These are phyloP conservation scores for Neurospora cerealis DNA, from an alignment of 495 filamentous ascomycete species.

Conservation along the genomic window DNA sequence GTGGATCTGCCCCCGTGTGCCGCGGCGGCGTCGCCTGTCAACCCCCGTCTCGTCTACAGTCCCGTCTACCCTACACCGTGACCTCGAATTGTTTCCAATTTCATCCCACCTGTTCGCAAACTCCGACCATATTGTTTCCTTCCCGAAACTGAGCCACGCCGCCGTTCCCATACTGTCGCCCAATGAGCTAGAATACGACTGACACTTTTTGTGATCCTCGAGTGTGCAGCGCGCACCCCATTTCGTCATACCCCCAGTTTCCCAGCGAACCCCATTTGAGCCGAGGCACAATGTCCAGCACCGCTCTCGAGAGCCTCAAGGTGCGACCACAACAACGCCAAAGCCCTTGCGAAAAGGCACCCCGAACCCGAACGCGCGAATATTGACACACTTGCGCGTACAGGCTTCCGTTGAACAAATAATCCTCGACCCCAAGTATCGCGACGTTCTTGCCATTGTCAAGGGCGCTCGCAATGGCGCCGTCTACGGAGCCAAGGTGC, in stretches of 20 bases:
- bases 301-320: constrained; percentile 24
- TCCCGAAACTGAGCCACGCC: not conserved
- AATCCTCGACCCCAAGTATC: constrained; percentile 72
- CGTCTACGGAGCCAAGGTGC: constrained; percentile 95
- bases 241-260: not conserved
- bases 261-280: constrained; percentile 3
- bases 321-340: constrained; percentile 11
- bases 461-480: constrained; percentile 94
- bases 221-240: not conserved
- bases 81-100: not conserved
- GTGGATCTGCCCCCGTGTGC: not conserved
- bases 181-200: not conserved
- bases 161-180: not conserved
- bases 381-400: constrained; percentile 6
- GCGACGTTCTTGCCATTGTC: constrained; percentile 68
- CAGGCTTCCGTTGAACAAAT: constrained; percentile 51
- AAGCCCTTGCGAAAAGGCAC: not conserved
- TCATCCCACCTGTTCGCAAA: not conserved
- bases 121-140: not conserved
- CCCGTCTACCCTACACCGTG: not conserved
- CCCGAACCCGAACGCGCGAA: not conserved
- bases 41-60: not conserved
- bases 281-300: constrained; percentile 27
- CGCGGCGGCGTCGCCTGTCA: not conserved
- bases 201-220: not conserved